Conservation (phyloP, 257 asterid genomes). For the Solanum peruvianum region DNA sequence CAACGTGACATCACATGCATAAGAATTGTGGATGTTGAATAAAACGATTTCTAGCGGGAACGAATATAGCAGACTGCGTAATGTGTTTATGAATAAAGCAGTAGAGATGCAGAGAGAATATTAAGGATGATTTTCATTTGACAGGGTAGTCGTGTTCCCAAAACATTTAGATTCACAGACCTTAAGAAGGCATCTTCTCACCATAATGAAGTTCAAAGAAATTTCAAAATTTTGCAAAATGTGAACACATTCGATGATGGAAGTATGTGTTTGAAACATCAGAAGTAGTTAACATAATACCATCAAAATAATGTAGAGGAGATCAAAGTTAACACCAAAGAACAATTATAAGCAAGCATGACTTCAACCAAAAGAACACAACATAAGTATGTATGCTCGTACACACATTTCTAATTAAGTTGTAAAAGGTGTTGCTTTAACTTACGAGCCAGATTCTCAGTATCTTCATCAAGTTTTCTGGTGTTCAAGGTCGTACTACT, state of each 20-base stretch:
- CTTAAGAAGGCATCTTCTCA: not conserved
- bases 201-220: not conserved
- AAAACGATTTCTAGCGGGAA: not conserved
- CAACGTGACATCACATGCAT: not conserved
- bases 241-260: not conserved
- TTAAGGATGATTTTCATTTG: not conserved
- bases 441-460: slow-evolving; percentile 89
- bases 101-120: not conserved
- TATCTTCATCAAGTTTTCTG: slow-evolving; percentile 88
- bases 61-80: not conserved
- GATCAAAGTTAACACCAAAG: not conserved
- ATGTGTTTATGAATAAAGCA: not conserved
- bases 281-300: not conserved
- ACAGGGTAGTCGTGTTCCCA: not conserved
- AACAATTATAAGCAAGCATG: not conserved
- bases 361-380: not conserved
- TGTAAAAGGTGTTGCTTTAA: slow-evolving; percentile 4
- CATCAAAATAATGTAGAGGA: not conserved
- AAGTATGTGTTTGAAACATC: not conserved
- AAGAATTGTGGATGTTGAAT: not conserved
- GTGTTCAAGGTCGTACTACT: slow-evolving; percentile 69
- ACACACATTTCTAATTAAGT: not conserved
- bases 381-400: not conserved
- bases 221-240: not conserved
- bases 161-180: not conserved